Evolutionary conservation across 441 rosid genomes (phyloP), one percentile per base, ranked within the genome.

Genomic region (Capsella rubella): DNA sequence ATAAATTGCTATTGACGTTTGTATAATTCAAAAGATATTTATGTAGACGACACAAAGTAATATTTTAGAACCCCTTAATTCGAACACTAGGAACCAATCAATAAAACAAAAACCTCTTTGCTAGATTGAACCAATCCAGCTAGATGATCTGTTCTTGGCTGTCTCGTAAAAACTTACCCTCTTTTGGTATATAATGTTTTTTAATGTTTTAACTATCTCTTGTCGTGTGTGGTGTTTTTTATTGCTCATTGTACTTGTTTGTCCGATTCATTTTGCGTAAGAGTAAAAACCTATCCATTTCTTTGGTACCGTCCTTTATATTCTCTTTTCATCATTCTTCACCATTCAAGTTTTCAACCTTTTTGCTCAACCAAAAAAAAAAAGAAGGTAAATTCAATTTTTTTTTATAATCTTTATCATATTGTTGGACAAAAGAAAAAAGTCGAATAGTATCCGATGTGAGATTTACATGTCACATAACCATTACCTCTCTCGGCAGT

Each of bases 381-480:
- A 31, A n/a, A n/a, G n/a, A n/a, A 7, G 0, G n/a, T 2, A 50
- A 50, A 5, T 53, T 45, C n/a, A 35, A 35, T 28, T 14, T 40
- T 31, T 46, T 40, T 31, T 46, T 2, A 6, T 6, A 6, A 61
- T 45, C 27, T 28, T 69, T 63, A 55, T 64, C 62, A 64, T 11
- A 64, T 56, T 10, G 32, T 31, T 32, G 71, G 80, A 57, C 67
- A 70, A 70, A 47, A 37, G 61, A 27, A 43, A 43, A 76, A 70
- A 56, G 46, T 63, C 12, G 42, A 56, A 64, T 70, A 76, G 80
- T 52, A 71, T 52, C 67, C 76, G 76, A 76, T 71, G 80, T 76
- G 80, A 76, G 71, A 76, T 76, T 50, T 64, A 63, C 71, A 76
- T 70, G 67, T 76, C 79, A 64, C 67, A 29, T 76, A 54, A 69